phyloP scores from a whole-genome alignment of 306 rosid species.

The Castanopsis chinensis region DNA sequence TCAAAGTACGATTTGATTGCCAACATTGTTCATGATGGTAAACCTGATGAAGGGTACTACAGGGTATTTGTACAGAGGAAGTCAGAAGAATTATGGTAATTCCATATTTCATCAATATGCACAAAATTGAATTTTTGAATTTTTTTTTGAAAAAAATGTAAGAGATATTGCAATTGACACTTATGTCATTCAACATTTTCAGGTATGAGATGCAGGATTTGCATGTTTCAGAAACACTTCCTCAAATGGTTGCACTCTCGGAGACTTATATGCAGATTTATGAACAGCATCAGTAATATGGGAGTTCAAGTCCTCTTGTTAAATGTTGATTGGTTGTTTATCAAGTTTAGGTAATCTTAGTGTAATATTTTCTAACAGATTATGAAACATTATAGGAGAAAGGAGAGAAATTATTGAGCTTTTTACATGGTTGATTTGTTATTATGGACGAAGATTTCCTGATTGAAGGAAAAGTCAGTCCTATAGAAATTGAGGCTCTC shows the following conservation, averaged over 20 bases:
- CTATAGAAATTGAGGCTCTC: background rate
- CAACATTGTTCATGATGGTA: conserved; percentile 91
- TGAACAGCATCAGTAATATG: conserved; percentile 73
- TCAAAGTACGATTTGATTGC: conserved; percentile 89
- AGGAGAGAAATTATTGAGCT: background rate
- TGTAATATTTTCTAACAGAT: background rate
- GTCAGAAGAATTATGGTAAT: conserved; percentile 87
- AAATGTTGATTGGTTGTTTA: background rate
- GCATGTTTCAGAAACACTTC: conserved; percentile 90
- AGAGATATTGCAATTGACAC: conserved; percentile 17
- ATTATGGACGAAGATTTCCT: background rate
- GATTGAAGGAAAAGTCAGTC: background rate
- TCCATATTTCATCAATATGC: conserved; percentile 5
- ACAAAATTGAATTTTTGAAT: background rate
- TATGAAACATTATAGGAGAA: background rate
- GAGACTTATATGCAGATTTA: conserved; percentile 96
- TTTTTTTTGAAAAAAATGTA: background rate
- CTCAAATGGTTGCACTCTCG: conserved; percentile 95
- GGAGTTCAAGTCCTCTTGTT: background rate
- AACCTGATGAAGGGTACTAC: conserved; percentile 86
- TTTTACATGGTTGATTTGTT: background rate
- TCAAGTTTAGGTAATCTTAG: background rate
- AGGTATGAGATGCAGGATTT: conserved; percentile 99
- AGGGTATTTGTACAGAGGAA: conserved; percentile 90
- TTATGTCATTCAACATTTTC: background rate